Evolutionary conservation across 306 rosid genomes (phyloP), one percentile per base, ranked within the genome.

Genomic region (Mucuna pruriens): DNA sequence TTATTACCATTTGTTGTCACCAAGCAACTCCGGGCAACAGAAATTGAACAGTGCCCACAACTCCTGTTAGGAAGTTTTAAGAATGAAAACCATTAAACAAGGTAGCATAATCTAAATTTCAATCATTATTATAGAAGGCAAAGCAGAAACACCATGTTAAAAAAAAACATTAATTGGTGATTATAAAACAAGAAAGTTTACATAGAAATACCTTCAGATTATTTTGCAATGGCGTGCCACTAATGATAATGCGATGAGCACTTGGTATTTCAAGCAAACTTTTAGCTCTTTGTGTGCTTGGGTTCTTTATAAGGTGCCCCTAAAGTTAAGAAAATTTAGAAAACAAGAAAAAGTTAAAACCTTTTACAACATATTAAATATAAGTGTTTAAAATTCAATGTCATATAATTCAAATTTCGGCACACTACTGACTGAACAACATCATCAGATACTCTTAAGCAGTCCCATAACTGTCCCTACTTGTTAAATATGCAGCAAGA

Each of bases 281-380:
- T 91, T 95, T 91, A 85, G 97, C 97, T 62, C 98, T 90, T 79
- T 95, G 98, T 22, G 98, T 95, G 86, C 91, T 92, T 44, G 98
- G 98, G 81, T 95, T 95, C 86, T 95, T 95, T 88, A 95, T 84
- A 69, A 95, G 95, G 83, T 95, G 98, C 16, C 98, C 98, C 98
- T 95, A 64, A 67, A 83, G 42, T 76, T 60, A 39, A 86, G 74
- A 79, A 80, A 51, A 75, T 69, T 33, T 40, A 66, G 62, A 73
- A 76, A 66, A 57, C 12, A 84, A 82, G 62, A 63, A 26, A 67
- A 68, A 39, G 19, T 23, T 54, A 40, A 40, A 4, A 19, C 39
- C 10, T 44, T 54, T 9, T 26, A n/a, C 15, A 16, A 67, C 58
- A 45, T 49, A 57, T 16, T 31, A 16, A 74, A 51, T 33, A 36